Evolutionary conservation across 2,329 filamentous ascomycete species (phyloP), one percentile per base, ranked within the genome.

Genomic region (Chalaropsis ovoidea): DNA sequence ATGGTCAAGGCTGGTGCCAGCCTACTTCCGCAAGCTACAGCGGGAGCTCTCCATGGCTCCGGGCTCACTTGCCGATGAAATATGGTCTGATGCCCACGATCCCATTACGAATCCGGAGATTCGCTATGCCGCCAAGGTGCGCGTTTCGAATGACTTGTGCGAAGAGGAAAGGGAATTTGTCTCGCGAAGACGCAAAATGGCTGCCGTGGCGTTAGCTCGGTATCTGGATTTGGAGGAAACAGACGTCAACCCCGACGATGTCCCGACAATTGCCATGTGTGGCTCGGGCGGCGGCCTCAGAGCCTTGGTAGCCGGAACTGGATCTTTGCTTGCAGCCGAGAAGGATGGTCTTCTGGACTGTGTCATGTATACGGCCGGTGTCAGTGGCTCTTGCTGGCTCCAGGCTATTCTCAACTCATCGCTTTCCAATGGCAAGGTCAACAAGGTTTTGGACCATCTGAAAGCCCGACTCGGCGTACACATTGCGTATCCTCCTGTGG

Each of bases 361-460:
- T 73, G 82, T 90, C 11, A 97, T 92, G 1, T 99, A 99, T 72
- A 95, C 91, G 0, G 90, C 93, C 4, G 94, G 94, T 0, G 94
- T 99, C 61, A 96, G 91, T 72, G 94, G 94, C 0, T 95, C 89
- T 69, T 97, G 94, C 74, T 99, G 94, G 94, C 80, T 97, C 5
- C 93, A 97, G 74, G 81, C 89, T 0, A 80, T 99, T 3, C 96
- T 89, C 73, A 86, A 94, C 72, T 93, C 90, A 0, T 89, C 90
- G 0, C 81, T 97, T 66, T 82, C 87, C 0, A 79, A 81, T 17
- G 83, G 86, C 65, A 84, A 83, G 68, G 83, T 95, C 70, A 78
- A 81, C 24, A 82, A 80, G 45, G 80, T 96, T 22, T 82, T 96
- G 47, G 83, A 92, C 10, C 94, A 99, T 72, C 77, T 99, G 64